Conservation (phyloP, 805 yeast species). For the Huiozyma sinensis region DNA sequence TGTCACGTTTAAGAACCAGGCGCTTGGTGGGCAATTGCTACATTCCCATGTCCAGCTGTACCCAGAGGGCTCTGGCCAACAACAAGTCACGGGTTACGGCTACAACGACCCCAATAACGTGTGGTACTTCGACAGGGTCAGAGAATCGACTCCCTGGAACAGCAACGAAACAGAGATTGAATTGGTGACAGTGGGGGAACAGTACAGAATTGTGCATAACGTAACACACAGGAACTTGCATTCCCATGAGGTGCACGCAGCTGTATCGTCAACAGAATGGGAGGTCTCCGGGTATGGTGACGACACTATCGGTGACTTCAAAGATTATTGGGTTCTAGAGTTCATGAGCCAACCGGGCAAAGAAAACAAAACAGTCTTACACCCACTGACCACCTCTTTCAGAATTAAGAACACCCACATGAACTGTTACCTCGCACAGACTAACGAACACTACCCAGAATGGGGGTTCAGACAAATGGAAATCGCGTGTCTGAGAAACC, state of each 20-base stretch:
- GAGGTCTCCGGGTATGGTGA: constrained; percentile 89
- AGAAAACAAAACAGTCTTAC: constrained; percentile 44
- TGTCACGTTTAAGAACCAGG: constrained; percentile 47
- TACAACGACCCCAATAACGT: constrained; percentile 81
- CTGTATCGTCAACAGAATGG: constrained; percentile 50
- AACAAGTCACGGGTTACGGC: constrained; percentile 88
- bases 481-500: constrained; percentile 53
- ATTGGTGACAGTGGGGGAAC: constrained; percentile 49
- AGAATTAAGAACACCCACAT: constrained; percentile 51
- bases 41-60: constrained; percentile 82
- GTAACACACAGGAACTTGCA: constrained; percentile 67
- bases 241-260: constrained; percentile 72
- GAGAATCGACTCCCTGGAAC: constrained; percentile 29
- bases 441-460: constrained; percentile 56
- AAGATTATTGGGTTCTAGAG: constrained; percentile 88
- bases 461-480: constrained; percentile 87
- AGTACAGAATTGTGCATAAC: constrained; percentile 62
- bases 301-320: constrained; percentile 56
- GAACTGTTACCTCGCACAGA: constrained; percentile 70
- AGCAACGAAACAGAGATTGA: constrained; percentile 25
- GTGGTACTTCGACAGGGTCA: constrained; percentile 58
- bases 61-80: constrained; percentile 90
- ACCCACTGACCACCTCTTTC: constrained; percentile 68
- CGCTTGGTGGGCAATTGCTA: constrained; percentile 62
- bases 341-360: constrained; percentile 47